phyloP scores from a whole-genome alignment of 495 filamentous ascomycete genomes.

The Lepidopterella palustris region DNA sequence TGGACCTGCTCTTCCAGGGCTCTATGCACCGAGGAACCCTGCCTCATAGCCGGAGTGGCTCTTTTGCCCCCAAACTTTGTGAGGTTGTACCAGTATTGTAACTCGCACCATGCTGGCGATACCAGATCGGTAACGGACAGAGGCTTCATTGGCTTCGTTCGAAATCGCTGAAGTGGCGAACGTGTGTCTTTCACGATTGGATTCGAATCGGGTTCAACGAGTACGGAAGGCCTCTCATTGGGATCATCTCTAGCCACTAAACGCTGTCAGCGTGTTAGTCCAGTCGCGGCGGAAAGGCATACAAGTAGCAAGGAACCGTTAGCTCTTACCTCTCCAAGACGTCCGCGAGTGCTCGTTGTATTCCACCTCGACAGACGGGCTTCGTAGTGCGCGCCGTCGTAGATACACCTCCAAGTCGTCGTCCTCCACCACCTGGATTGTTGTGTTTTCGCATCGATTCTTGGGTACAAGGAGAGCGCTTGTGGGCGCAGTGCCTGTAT shows the following conservation, averaged over 20 bases:
- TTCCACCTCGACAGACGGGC: constrained; percentile 22
- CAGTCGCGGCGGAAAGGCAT: background rate
- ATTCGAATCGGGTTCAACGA: constrained; percentile 4
- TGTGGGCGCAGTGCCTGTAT: constrained; percentile 1
- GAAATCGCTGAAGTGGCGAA: constrained; percentile 69
- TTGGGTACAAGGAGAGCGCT: background rate
- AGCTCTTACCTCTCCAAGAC: constrained; percentile 19
- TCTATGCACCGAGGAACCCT: constrained; percentile 70
- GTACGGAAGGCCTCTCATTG: background rate
- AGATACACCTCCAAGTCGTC: background rate
- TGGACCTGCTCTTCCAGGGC: constrained; percentile 80
- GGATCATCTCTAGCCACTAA: constrained; percentile 21
- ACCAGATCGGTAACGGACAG: constrained; percentile 89
- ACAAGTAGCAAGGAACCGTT: background rate
- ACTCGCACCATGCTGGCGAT: constrained; percentile 88
- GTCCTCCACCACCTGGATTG: background rate
- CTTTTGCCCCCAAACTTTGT: constrained; percentile 67
- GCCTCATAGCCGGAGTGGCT: constrained; percentile 73
- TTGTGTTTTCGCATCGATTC: background rate
- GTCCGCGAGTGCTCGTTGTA: constrained; percentile 16
- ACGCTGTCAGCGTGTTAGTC: constrained; percentile 37
- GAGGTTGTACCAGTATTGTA: constrained; percentile 86
- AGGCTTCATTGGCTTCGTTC: constrained; percentile 65
- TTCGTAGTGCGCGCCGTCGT: constrained; percentile 15
- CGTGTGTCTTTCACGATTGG: constrained; percentile 35